Evolutionary conservation across 306 rosid species (phyloP), one percentile per base, ranked within the genome.

Genomic region (Glycine latifolia): DNA sequence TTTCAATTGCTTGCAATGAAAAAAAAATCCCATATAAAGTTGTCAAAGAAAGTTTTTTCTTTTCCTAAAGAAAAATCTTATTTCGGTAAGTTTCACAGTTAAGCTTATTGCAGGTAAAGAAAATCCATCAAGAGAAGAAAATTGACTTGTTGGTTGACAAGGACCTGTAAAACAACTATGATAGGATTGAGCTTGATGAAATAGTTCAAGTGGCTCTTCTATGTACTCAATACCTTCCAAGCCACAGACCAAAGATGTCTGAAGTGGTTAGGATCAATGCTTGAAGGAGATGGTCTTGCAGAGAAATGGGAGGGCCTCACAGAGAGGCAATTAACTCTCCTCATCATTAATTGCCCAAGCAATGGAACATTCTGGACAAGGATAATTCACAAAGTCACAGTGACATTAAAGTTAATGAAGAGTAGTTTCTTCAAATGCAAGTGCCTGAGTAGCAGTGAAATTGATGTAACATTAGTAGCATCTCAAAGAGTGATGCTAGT

Each of bases 361-460:
- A 65, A 92, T 96, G 99, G 99, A 96, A 79, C 99, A 93, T 77
- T 96, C 99, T 67, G 98, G 99, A 82, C 99, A 98, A 79, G 87
- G 99, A 84, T 96, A 75, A 89, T 55, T 71, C 52, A 49, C 11
- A 37, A 12, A 43, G 55, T 14, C 56, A 62, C 16, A 2, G 41
- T 13, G 41, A 33, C 43, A 62, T 12, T 62, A 2, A 26, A 26
- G 31, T 26, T 26, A 2, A 1, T 73, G 11, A 47, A 73, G 81
- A 74, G 35, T 46, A 73, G 56, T 71, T 52, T 62, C 41, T 68
- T 74, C 46, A 70, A 79, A 73, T 79, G 77, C 75, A 79, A 77
- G 76, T 67, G 31, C 62, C 33, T 61, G 73, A 72, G 79, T 84
- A 63, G 53, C 79, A 50, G 47, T 61, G 87, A 58, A 81, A 81